A percentile compares a stretch with the other conserved stretches of the same genome.
phyloP scores from a whole-genome alignment of 768 basidiomycete species.

The Clitopilus passeckerianus region DNA sequence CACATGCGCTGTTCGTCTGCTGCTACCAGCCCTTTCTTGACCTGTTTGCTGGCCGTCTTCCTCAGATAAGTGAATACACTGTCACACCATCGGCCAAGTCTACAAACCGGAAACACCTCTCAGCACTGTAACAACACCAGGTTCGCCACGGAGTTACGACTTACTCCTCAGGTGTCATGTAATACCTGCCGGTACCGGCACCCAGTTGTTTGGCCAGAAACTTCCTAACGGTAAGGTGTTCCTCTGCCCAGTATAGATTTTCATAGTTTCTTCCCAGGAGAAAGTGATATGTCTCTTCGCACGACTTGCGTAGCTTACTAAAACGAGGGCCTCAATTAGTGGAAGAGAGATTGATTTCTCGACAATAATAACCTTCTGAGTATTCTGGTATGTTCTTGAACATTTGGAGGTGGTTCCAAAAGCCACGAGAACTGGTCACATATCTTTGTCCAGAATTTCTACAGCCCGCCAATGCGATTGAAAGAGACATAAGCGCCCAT shows the following conservation, averaged over 20 bases:
- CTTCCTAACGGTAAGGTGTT: not conserved
- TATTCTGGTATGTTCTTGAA: no score
- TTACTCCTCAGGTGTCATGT: not conserved
- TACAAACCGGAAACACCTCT: no score
- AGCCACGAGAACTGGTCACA: no score
- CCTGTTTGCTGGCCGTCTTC: not conserved
- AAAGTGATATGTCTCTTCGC: not conserved
- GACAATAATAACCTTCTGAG: no score
- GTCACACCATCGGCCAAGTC: not conserved
- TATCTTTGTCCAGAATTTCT: no score
- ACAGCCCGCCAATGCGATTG: no score
- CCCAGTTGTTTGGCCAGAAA: not conserved
- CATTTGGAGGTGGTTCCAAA: no score
- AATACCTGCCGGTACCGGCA: not conserved
- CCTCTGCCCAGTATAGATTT: not conserved
- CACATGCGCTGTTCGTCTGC: conserved; percentile 1
- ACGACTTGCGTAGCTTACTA: not conserved
- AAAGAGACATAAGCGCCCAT: no score
- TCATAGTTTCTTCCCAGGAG: not conserved
- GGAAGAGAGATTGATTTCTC: no score
- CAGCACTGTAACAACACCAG: no score
- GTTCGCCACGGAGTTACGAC: not conserved
- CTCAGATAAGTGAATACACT: not conserved
- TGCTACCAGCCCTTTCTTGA: not conserved
- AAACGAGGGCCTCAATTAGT: no score